Evolutionary conservation across 495 filamentous ascomycete species (phyloP).

Genomic region (Thermochaetoides thermophila): DNA sequence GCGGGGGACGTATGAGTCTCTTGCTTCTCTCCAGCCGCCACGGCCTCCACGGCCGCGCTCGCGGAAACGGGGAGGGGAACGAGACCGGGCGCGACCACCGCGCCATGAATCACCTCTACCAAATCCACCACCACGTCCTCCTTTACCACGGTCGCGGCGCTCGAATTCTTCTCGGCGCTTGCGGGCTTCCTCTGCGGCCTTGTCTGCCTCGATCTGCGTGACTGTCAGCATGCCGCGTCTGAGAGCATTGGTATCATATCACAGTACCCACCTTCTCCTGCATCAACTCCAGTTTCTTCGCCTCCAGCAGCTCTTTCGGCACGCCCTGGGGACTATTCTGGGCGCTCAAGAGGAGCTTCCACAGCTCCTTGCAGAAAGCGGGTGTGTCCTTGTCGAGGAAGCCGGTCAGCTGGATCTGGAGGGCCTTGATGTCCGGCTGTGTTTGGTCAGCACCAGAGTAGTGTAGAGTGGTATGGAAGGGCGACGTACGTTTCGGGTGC

Average conservation of each 20-base stretch:
- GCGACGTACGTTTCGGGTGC: conserved; percentile 55
- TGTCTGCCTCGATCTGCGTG: conserved; percentile 63
- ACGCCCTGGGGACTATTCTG: conserved; percentile 81
- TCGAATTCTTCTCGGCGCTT: conserved; percentile 44
- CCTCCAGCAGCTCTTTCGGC: conserved; percentile 84
- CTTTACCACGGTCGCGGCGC: conserved; percentile 45
- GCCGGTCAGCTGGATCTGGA: conserved; percentile 86
- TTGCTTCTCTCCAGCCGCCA: conserved; percentile 13
- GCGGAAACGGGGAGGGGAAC: conserved; percentile 44
- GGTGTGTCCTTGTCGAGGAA: conserved; percentile 91
- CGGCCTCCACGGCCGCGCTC: conserved; percentile 13
- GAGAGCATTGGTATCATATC: too few relatives aligned
- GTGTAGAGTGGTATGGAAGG: too few relatives aligned
- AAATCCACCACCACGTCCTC: conserved; percentile 37
- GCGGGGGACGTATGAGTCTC: conserved; percentile 20
- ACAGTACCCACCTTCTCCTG: conserved; percentile 63
- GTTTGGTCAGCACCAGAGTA: too few relatives aligned
- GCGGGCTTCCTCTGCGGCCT: conserved; percentile 59
- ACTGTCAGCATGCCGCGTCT: conserved; percentile 6
- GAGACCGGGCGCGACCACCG: conserved; percentile 34
- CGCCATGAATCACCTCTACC: conserved; percentile 20
- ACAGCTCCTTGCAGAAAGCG: conserved; percentile 84
- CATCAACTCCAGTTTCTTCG: conserved; percentile 86
- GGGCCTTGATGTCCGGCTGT: conserved; percentile 84
- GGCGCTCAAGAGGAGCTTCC: conserved; percentile 79